Conservation (phyloP, 768 basidiomycete genomes). For the Pleurotus djamor region DNA sequence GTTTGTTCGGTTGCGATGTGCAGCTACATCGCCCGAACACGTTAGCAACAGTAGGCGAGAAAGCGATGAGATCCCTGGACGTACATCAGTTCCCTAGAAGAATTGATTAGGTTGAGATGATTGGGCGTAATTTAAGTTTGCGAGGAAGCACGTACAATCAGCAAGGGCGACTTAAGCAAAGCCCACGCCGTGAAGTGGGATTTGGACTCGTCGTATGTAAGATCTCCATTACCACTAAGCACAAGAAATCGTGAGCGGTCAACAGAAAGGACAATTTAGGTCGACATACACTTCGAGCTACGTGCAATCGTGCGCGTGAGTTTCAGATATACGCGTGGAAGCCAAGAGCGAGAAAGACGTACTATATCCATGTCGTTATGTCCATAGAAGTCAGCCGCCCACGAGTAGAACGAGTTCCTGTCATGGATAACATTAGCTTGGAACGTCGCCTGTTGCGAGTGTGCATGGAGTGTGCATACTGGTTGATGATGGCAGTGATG, state of each 20-base stretch:
- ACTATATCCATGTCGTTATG: conserved; percentile 73
- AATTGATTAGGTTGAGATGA: conserved; percentile 14
- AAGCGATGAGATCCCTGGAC: conserved; percentile 11
- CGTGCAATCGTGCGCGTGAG: too few species aligned
- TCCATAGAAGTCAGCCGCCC: conserved; percentile 63
- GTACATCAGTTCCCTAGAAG: conserved; percentile 57
- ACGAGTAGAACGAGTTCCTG: conserved; percentile 67
- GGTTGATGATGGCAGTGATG: conserved; percentile 56
- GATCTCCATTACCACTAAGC: conserved; percentile 58
- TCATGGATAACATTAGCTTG: neutral
- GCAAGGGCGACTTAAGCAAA: conserved; percentile 65
- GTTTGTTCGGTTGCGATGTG: neutral
- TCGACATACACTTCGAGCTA: conserved; percentile 3
- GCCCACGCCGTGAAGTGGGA: conserved; percentile 76
- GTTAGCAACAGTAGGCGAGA: neutral
- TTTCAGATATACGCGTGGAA: too few species aligned
- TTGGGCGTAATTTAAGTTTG: conserved; percentile 30
- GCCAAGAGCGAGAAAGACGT: conserved; percentile 5
- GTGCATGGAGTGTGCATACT: conserved; percentile 28
- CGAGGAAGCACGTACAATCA: conserved; percentile 47
- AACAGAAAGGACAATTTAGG: too few species aligned
- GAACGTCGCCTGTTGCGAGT: too few species aligned
- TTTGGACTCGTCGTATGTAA: conserved; percentile 62
- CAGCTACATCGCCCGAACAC: neutral
- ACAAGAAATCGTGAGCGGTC: too few species aligned